Evolutionary conservation across 768 basidiomycete genomes (phyloP), one percentile per base, ranked within the genome.

Genomic region (Mycena rebaudengoi): DNA sequence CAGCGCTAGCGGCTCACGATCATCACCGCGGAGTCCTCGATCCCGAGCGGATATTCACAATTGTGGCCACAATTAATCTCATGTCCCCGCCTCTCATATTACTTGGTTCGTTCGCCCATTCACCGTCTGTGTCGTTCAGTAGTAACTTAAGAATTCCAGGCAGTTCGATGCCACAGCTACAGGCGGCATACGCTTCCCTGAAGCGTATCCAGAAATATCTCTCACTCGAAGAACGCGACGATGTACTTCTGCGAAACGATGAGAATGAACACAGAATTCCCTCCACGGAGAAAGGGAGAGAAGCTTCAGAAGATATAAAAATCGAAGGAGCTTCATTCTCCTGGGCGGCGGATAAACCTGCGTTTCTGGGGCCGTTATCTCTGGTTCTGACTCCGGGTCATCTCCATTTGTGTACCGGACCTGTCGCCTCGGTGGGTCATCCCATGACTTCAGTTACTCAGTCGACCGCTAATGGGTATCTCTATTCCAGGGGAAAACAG

Each of bases 31-130:
- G 32, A 0, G 14, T 59, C 0, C 48, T 65, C 11, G 48, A 65
- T 35, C 59, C 64, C 2, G 5, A 37, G 2, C 58, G 64, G 4
- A 3, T 65, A 6, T 65, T 65, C 52, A 65, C 64, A 0, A 57
- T 65, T 25, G 58, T 56, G 3, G 23, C 52, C 2, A 60, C 48
- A 2, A 5, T 65, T 5, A 65, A 60, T 28, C 39, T 65, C 1
- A 14, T 65, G 39, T 4, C 39, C 7, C 53, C 48, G 8, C 59
- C 64, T 1, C 23, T 61, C 1, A 60, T n/a, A 12, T 20, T 57
- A 2, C 35, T 59, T 7, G 49, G 56, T 52, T 30, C 13, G 52
- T 20, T 40, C n/a, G n/a, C n/a, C n/a, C n/a, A n/a, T 18, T 21
- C 2, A 18, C 5, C 4, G 11, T 32, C 18, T 18, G 3, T 18